Evolutionary conservation across 2,329 filamentous ascomycete genomes (phyloP).

Genomic region (Fusarium transvaalense): DNA sequence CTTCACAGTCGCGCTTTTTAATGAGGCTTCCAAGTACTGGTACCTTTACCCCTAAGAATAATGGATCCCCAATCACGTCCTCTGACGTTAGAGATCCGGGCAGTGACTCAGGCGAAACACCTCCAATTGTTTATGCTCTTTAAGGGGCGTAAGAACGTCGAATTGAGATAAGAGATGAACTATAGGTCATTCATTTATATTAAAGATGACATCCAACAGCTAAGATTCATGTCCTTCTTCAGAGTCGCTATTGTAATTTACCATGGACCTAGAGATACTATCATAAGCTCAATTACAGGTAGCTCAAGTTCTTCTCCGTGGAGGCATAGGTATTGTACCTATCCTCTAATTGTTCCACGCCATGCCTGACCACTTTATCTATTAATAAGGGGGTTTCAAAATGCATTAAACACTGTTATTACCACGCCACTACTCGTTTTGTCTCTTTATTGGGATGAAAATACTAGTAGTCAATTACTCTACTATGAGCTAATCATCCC

Average conservation of each 20-base stretch:
- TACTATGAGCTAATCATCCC: constrained; percentile 13
- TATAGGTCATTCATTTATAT: neutral
- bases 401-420: constrained; percentile 23
- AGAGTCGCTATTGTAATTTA: neutral
- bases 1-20: constrained; percentile 10
- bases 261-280: neutral
- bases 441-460: constrained; percentile 19
- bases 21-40: constrained; percentile 28
- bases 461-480: constrained; percentile 12
- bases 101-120: constrained; percentile 46
- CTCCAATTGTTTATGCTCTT: constrained; percentile 36
- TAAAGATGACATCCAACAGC: too few relatives aligned
- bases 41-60: constrained; percentile 28
- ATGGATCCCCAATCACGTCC: constrained; percentile 24
- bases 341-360: neutral
- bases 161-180: neutral
- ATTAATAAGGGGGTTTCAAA: constrained; percentile 18
- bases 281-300: neutral
- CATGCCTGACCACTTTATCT: constrained; percentile 4
- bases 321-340: neutral
- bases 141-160: neutral
- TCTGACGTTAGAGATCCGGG: constrained; percentile 33
- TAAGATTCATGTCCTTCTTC: neutral
- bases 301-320: neutral
- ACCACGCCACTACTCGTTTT: constrained; percentile 15